These are phyloP conservation scores for Boletales sp. DNA, from an alignment of 768 basidiomycete species.

Conservation along the genomic window DNA sequence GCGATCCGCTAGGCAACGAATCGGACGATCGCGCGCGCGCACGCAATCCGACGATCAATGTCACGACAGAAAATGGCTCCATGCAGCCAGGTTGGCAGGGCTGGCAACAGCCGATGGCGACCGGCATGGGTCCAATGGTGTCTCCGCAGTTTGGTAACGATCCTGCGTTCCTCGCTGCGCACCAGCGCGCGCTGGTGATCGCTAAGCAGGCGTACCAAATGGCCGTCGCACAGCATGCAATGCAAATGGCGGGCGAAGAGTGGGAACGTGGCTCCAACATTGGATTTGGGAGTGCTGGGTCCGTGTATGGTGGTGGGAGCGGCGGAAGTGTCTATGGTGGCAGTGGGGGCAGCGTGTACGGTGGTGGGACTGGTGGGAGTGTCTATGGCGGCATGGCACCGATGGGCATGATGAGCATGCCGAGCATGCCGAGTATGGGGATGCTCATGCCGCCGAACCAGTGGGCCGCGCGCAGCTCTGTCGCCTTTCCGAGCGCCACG, in stretches of 20 bases:
- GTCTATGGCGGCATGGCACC: constrained; percentile 41
- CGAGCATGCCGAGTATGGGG: constrained; percentile 21
- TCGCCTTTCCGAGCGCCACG: constrained; percentile 48
- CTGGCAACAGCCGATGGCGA: constrained; percentile 29
- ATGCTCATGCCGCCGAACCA: constrained; percentile 35
- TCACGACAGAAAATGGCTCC: constrained; percentile 30
- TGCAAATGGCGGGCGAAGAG: constrained; percentile 84
- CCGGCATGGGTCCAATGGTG: constrained; percentile 34
- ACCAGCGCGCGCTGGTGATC: constrained; percentile 82
- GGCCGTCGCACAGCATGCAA: constrained; percentile 87
- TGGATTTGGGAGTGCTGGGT: constrained; percentile 38
- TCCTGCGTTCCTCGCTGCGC: constrained; percentile 62
- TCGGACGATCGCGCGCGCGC: constrained; percentile 36
- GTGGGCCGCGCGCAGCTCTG: constrained; percentile 41
- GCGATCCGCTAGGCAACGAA: constrained; percentile 55
- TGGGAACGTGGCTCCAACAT: constrained; percentile 79
- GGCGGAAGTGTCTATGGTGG: constrained; percentile 50
- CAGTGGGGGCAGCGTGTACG: constrained; percentile 28
- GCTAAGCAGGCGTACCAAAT: constrained; percentile 90
- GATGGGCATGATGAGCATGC: constrained; percentile 38
- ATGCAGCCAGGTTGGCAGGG: constrained; percentile 35
- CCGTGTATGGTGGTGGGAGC: constrained; percentile 34
- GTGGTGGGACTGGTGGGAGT: constrained; percentile 39
- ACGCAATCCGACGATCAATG: constrained; percentile 32
- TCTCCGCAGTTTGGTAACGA: constrained; percentile 43